These are phyloP conservation scores for Dothideomycetes sp. DNA, from an alignment of 2,329 filamentous ascomycete species.

Conservation along the genomic window DNA sequence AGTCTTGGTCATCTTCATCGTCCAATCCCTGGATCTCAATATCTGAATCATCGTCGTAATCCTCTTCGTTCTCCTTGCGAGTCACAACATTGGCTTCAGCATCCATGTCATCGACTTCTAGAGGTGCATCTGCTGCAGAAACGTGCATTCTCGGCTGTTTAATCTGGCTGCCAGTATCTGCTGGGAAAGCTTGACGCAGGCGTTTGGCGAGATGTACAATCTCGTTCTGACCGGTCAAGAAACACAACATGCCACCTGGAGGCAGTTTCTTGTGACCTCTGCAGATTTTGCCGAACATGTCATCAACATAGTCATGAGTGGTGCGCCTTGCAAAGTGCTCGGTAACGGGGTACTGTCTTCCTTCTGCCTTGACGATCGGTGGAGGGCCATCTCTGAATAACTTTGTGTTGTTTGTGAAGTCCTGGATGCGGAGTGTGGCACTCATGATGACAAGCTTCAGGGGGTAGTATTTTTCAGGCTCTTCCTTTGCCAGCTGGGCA, in stretches of 20 bases:
- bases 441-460: slow-evolving; percentile 98
- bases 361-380: slow-evolving; percentile 80
- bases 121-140: slow-evolving; percentile 57
- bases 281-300: slow-evolving; percentile 78
- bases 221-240: slow-evolving; percentile 88
- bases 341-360: slow-evolving; percentile 82
- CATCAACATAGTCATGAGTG: slow-evolving; percentile 78
- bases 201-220: slow-evolving; percentile 75
- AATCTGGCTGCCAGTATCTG: slow-evolving; percentile 37
- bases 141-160: slow-evolving; percentile 61
- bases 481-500: slow-evolving; percentile 62
- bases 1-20: slow-evolving; percentile 50
- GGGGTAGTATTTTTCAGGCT: slow-evolving; percentile 58
- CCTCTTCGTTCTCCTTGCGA: slow-evolving; percentile 35
- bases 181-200: slow-evolving; percentile 58
- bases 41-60: slow-evolving; percentile 36
- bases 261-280: slow-evolving; percentile 84
- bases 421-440: slow-evolving; percentile 80
- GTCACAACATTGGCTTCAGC: slow-evolving; percentile 32
- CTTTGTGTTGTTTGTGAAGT: slow-evolving; percentile 74
- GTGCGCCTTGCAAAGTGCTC: slow-evolving; percentile 81
- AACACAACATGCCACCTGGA: slow-evolving; percentile 83
- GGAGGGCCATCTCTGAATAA: slow-evolving; percentile 67
- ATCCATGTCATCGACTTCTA: slow-evolving; percentile 82
- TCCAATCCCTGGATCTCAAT: slow-evolving; percentile 52